phyloP scores from a whole-genome alignment of 1,284 basidiomycete genomes.

The Anthracocystis panici-leucophaei region DNA sequence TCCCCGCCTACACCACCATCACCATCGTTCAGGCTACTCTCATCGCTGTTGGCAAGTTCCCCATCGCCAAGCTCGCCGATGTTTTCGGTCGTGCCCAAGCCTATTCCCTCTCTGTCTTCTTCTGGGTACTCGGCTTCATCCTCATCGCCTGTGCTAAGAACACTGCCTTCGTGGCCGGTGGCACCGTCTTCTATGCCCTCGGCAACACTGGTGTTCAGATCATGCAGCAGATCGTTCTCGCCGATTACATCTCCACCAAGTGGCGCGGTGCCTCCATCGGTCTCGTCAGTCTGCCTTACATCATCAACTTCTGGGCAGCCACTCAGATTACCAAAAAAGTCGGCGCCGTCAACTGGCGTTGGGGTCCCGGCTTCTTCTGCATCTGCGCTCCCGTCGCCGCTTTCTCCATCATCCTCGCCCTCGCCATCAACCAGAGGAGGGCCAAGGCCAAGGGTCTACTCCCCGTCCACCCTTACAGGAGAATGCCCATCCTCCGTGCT shows the following conservation, averaged over 20 bases:
- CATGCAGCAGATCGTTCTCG: conserved; percentile 67
- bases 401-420: conserved; percentile 56
- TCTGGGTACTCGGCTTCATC: conserved; percentile 66
- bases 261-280: conserved; percentile 64
- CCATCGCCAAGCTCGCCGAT: conserved; percentile 67
- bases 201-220: conserved; percentile 67
- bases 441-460: conserved; percentile 55
- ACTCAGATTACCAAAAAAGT: conserved; percentile 34
- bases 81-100: conserved; percentile 67
- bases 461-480: conserved; percentile 58
- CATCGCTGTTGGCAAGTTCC: conserved; percentile 67
- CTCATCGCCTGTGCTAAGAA: conserved; percentile 60
- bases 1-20: conserved; percentile 51
- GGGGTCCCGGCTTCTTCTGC: conserved; percentile 66
- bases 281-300: conserved; percentile 61
- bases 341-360: conserved; percentile 56
- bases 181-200: conserved; percentile 63
- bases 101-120: conserved; percentile 53
- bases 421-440: conserved; percentile 58
- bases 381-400: conserved; percentile 66
- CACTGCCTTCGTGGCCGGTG: conserved; percentile 50
- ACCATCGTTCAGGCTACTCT: conserved; percentile 61
- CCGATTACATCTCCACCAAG: conserved; percentile 64
- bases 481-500: conserved; percentile 25
- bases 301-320: conserved; percentile 63